phyloP scores from a whole-genome alignment of 2,329 filamentous ascomycete species.

The Coniochaeta sp. region DNA sequence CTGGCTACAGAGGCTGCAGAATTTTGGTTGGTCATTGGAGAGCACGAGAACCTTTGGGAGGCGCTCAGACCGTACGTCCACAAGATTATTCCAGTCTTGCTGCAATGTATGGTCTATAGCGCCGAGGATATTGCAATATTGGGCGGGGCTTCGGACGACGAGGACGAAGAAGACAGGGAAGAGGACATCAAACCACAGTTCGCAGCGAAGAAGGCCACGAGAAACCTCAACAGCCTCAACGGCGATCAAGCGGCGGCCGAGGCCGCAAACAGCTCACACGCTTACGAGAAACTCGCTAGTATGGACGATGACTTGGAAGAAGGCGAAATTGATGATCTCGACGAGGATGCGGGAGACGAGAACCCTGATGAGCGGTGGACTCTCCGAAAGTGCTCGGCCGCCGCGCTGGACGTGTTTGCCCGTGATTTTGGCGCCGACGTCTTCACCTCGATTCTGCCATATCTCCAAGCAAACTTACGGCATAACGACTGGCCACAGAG shows the following conservation, averaged over 20 bases:
- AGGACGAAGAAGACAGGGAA: conserved; percentile 80
- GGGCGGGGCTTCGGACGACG: conserved; percentile 79
- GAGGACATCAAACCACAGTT: conserved; percentile 93
- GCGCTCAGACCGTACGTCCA: conserved; percentile 69
- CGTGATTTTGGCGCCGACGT: conserved; percentile 82
- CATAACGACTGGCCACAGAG: conserved; percentile 86
- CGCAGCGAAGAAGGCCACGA: conserved; percentile 59
- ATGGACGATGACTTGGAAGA: conserved; percentile 77
- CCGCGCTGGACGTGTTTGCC: conserved; percentile 88
- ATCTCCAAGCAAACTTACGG: conserved; percentile 81
- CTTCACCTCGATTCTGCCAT: conserved; percentile 87
- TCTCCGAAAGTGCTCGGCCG: conserved; percentile 91
- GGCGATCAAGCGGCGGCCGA: conserved; percentile 34
- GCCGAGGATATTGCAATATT: conserved; percentile 86
- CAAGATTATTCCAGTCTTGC: conserved; percentile 81
- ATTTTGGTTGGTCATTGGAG: conserved; percentile 92
- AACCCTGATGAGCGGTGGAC: conserved; percentile 94
- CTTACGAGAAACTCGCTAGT: conserved; percentile 44
- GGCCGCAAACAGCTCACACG: conserved; percentile 43
- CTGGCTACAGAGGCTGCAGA: conserved; percentile 91
- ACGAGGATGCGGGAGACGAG: conserved; percentile 69
- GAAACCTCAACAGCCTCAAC: conserved; percentile 44
- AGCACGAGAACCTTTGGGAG: conserved; percentile 73
- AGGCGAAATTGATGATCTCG: conserved; percentile 72
- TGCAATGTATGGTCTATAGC: conserved; percentile 94